Evolutionary conservation across 1,284 basidiomycete species (phyloP), one percentile per base, ranked within the genome.

Genomic region (Microbotryum lychnidis-dioicae): DNA sequence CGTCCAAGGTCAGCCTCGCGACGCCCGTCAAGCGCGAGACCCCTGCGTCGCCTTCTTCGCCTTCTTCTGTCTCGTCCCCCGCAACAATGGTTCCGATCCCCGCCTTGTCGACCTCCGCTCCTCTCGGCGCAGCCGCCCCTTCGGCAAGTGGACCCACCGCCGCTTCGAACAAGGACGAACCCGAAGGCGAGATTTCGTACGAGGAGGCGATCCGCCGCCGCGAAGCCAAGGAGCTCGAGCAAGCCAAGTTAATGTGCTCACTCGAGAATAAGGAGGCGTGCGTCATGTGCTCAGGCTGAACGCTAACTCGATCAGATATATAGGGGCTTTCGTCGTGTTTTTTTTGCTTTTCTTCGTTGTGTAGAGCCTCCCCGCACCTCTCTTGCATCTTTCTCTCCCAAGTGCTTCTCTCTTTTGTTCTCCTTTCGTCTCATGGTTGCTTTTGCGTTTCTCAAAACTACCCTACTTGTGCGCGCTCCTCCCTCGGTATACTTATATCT

Each of bases 171-270:
- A 77, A 78, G 55, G 78, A 78, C 60, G 83, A 81, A 4, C 84
- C 83, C 1, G 82, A 83, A 62, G 75, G 76, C 23, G 85, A 91
- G 65, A 84, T 87, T 5, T 88, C 91, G 70, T 93, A 86, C 73
- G 87, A 87, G 49, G 88, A 87, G 52, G 90, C 91, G 0, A 76
- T 91, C 58, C 79, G 83, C 70, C 79, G 87, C 48, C 84, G 86
- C 70, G 81, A 81, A 64, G 83, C 85, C 58, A 81, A 86, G n/a
- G 85, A 92, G 76, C 75, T 84, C 10, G 91, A 89, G 74, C 84
- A 88, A 59, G 91, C 84, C 14, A 85, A 87, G 76, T 75, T 94
- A 59, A 75, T 82, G 71, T 94, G 91, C 73, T 89, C 87, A 54
- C 66, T 94, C 46, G 89, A 91, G 76, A 94, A 94, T 77, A 89